Base-by-base conservation (phyloP, 192 early-diverging fungal genomes). In the Chytriomyces sp. region DNA sequence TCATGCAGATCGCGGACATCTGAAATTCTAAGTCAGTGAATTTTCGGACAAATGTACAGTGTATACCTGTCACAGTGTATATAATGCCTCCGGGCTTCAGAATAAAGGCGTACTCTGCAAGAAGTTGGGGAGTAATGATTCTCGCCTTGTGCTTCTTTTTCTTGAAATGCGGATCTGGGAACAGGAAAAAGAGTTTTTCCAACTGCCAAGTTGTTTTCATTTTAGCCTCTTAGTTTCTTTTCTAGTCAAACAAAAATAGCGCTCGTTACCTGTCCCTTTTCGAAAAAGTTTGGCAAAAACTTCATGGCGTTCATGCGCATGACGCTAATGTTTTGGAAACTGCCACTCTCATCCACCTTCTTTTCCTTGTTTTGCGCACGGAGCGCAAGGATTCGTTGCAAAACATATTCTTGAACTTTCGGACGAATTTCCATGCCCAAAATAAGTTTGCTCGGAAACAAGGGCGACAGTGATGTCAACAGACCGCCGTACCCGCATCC, bases 141-240 rank as follows among this genome's bases (percentile, higher is more conserved):
- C 98, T 88, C 0, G 96, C 95, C 86, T 98, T 98, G 86, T 98
- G 96, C 83, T 98, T 99, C 78, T 94, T 91, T 73, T 94, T 96
- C 81, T 99, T 99, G 83, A 99, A 99, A 79, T 99, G 97, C 44
- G 98, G 98, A 82, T 99, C 98, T 61, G 98, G 96, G 79, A 98
- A 99, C 72, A 99, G 87, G 81, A 99, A 94, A 77, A 99, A 99
- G 67, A 98, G 86, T 82, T 99, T 99, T 50, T 91, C 91, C 35
- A 99, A 89, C 91, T 94, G 79, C 50, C 44, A 24, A 61, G 44
- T 1, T 35, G 35, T 2, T 35, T 35, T 35, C 35, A 35, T 35
- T 35, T 35, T 4, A 35, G 2, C 45, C 6, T 18, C 48, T 49
- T 59, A 35, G 35, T 35, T 35, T 35, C 35, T 0, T 35, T 35